Evolutionary conservation across 2,329 filamentous ascomycete genomes (phyloP).

Genomic region (Alternaria conjuncta): DNA sequence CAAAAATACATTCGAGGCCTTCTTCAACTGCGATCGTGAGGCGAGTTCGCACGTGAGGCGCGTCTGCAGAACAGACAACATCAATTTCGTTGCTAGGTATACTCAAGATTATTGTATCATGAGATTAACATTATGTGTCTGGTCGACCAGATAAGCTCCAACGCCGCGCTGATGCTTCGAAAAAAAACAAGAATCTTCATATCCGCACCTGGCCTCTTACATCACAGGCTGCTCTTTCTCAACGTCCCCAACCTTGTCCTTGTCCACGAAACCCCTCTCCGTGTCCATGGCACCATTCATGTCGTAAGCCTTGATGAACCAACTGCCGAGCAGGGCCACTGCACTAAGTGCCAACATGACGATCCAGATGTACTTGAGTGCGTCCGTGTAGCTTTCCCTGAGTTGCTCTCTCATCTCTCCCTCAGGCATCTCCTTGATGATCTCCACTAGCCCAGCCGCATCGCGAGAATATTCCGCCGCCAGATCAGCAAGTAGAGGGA

Average conservation of each 20-base stretch:
- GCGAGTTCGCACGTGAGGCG: background rate
- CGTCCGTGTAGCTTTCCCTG: conserved; percentile 59
- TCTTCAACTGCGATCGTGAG: background rate
- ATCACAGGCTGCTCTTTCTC: conserved; percentile 18
- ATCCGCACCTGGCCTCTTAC: background rate
- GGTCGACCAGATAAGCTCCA: background rate
- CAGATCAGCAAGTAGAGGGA: conserved; percentile 56
- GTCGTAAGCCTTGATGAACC: conserved; percentile 58
- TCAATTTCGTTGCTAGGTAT: background rate
- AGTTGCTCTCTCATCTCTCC: conserved; percentile 54
- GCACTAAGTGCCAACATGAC: conserved; percentile 62
- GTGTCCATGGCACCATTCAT: conserved; percentile 57
- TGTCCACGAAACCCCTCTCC: conserved; percentile 56
- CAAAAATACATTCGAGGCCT: conserved; percentile 6
- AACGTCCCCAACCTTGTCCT: conserved; percentile 35
- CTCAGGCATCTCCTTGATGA: conserved; percentile 62
- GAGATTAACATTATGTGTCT: background rate
- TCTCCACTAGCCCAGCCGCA: conserved; percentile 63
- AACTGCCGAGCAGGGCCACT: conserved; percentile 58
- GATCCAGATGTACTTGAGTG: conserved; percentile 62
- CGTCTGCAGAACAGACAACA: background rate
- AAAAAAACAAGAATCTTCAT: background rate
- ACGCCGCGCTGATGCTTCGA: conserved; percentile 11
- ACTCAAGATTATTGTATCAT: background rate
- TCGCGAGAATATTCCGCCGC: conserved; percentile 62